Evolutionary conservation across 768 basidiomycete species (phyloP).

Genomic region (Hemileccinum impolitum): DNA sequence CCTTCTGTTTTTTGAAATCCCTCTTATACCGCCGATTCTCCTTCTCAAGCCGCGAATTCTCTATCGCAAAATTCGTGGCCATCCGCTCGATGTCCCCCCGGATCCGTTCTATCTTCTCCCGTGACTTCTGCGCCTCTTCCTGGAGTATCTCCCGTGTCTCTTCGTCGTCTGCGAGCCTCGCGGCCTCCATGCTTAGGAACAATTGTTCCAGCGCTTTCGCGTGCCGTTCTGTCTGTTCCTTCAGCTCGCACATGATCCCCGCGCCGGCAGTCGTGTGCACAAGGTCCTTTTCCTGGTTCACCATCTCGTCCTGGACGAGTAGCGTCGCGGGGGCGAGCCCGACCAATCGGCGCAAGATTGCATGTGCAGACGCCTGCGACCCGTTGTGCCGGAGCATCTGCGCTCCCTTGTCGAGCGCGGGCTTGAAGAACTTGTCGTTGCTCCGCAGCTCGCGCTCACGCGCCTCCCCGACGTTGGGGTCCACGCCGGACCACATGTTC

Average conservation of each 20-base stretch:
- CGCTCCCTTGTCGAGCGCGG: constrained; percentile 46
- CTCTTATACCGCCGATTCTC: constrained; percentile 25
- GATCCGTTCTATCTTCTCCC: constrained; percentile 40
- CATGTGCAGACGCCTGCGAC: constrained; percentile 40
- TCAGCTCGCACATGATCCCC: constrained; percentile 48
- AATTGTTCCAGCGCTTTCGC: constrained; percentile 44
- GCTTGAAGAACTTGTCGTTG: constrained; percentile 48
- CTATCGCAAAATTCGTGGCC: constrained; percentile 34
- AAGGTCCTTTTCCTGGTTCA: constrained; percentile 46
- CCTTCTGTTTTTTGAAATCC: constrained; percentile 17
- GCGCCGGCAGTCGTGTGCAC: constrained; percentile 49
- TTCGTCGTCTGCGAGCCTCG: constrained; percentile 41
- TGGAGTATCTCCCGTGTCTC: constrained; percentile 43
- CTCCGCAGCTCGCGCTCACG: constrained; percentile 44
- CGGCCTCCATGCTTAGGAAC: constrained; percentile 43
- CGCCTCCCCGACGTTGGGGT: constrained; percentile 31
- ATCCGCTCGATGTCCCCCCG: constrained; percentile 39
- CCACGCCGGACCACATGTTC: constrained; percentile 49
- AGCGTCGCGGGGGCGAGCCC: constrained; percentile 39
- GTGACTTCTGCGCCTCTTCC: constrained; percentile 38
- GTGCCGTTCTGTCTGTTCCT: constrained; percentile 42
- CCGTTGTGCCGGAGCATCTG: constrained; percentile 42
- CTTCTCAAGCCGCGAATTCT: constrained; percentile 30
- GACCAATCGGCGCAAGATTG: constrained; percentile 43
- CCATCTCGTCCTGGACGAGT: constrained; percentile 53